Percentiles rank a stretch among this genome's conserved stretches.
These are phyloP conservation scores for Canariomyces notabilis DNA, from an alignment of 2,329 filamentous ascomycete species.

Conservation along the genomic window DNA sequence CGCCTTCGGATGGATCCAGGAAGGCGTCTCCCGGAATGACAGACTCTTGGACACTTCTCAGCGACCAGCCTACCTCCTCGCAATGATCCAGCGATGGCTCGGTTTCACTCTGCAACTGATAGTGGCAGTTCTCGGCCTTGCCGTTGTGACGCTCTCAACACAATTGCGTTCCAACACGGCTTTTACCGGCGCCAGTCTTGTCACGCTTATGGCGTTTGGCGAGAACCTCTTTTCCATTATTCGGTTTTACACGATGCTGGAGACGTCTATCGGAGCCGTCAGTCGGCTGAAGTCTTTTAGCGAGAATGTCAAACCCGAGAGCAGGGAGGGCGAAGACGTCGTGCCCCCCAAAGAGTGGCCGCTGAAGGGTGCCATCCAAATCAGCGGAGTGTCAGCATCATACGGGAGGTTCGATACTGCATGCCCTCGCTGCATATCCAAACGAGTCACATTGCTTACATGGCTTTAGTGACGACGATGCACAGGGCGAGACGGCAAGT, in stretches of 20 bases:
- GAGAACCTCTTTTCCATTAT: slow-evolving; percentile 29
- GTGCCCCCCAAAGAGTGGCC: slow-evolving; percentile 27
- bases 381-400: slow-evolving; percentile 25
- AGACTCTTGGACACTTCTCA: slow-evolving; percentile 50
- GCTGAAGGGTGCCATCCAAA: slow-evolving; percentile 22
- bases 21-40: slow-evolving; percentile 40
- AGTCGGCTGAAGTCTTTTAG: slow-evolving; percentile 31
- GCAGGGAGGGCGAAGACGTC: slow-evolving; percentile 28
- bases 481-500: neutral
- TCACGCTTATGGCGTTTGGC: slow-evolving; percentile 36
- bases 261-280: slow-evolving; percentile 35
- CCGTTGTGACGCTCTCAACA: slow-evolving; percentile 46
- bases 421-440: neutral
- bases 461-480: neutral
- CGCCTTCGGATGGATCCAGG: slow-evolving; percentile 50
- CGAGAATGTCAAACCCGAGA: slow-evolving; percentile 25
- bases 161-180: slow-evolving; percentile 34
- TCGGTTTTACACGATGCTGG: slow-evolving; percentile 30
- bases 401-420: slow-evolving; percentile 25
- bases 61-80: slow-evolving; percentile 52
- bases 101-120: slow-evolving; percentile 45
- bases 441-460: neutral
- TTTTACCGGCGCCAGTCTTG: slow-evolving; percentile 36
- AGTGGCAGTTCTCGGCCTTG: slow-evolving; percentile 43
- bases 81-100: slow-evolving; percentile 55